Conservation (phyloP, 371 early-diverging fungal genomes). For the Mucor saturninus region DNA sequence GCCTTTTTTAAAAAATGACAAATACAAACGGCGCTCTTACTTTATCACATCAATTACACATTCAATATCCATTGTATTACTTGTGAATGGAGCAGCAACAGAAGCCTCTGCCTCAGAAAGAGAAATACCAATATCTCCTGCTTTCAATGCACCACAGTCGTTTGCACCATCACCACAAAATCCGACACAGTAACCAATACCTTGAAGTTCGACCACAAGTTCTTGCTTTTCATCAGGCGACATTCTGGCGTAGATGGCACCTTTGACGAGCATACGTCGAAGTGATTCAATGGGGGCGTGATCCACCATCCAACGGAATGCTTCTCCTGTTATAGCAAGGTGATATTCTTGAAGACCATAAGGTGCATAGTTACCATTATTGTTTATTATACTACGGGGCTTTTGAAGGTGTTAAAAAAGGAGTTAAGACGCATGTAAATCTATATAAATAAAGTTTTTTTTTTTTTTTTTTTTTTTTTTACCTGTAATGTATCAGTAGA, state of each 20-base stretch:
- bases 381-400: neutral
- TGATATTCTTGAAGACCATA: conserved; percentile 54
- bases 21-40: conserved; percentile 37
- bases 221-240: conserved; percentile 98
- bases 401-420: neutral
- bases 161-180: conserved; percentile 99
- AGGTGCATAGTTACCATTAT: conserved; percentile 11
- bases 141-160: conserved; percentile 98
- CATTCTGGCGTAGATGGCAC: conserved; percentile 97
- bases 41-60: conserved; percentile 92
- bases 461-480: conserved; percentile 19
- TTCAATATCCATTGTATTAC: conserved; percentile 83
- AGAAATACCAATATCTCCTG: conserved; percentile 98
- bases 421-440: neutral
- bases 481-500: conserved; percentile 70
- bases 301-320: conserved; percentile 94
- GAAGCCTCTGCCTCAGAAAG: conserved; percentile 97
- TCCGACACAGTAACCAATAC: conserved; percentile 89
- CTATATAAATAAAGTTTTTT: neutral
- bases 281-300: conserved; percentile 70
- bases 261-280: conserved; percentile 86
- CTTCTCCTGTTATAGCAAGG: conserved; percentile 94
- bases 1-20: neutral
- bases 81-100: conserved; percentile 98
- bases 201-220: conserved; percentile 88